Evolutionary conservation across 139 green algal species (phyloP).

Genomic region (Micractinium sp.): DNA sequence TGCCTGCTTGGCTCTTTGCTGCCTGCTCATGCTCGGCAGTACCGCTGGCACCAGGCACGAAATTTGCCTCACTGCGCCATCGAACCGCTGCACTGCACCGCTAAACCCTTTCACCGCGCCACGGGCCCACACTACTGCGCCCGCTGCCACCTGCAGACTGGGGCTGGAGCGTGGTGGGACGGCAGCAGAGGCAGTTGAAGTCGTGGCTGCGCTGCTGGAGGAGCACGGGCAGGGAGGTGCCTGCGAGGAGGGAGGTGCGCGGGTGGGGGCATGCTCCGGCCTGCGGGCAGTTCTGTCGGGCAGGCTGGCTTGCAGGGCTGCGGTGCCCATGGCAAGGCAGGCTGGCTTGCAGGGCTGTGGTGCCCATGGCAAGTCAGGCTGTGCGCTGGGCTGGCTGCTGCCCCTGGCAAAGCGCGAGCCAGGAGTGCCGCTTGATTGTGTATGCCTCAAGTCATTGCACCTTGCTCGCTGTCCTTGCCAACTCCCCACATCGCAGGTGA

Average conservation of each 20-base stretch:
- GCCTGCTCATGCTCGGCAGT: too few relatives aligned
- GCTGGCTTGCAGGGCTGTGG: neutral
- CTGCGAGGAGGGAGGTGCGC: slow-evolving; percentile 37
- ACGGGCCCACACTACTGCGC: too few relatives aligned
- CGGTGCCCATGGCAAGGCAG: too few relatives aligned
- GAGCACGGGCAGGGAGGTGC: slow-evolving; percentile 28
- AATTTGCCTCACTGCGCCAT: too few relatives aligned
- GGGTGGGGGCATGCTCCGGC: neutral
- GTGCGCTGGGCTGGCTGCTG: neutral
- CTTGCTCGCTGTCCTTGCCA: too few relatives aligned
- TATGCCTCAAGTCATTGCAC: neutral
- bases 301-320: neutral
- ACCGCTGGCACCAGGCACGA: too few relatives aligned
- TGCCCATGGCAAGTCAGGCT: too few relatives aligned
- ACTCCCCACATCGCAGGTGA: neutral
- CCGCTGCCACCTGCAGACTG: slow-evolving; percentile 17
- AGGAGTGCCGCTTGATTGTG: neutral
- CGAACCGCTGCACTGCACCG: too few relatives aligned
- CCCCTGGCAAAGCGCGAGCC: neutral
- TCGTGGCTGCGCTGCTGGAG: slow-evolving; percentile 27
- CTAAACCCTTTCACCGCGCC: too few relatives aligned
- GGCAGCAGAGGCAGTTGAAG: slow-evolving; percentile 17
- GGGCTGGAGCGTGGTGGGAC: slow-evolving; percentile 20
- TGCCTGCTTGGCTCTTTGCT: too few relatives aligned
- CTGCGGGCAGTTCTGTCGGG: too few relatives aligned